Evolutionary conservation across 2,329 filamentous ascomycete genomes (phyloP).

Genomic region (Nemania sp.): DNA sequence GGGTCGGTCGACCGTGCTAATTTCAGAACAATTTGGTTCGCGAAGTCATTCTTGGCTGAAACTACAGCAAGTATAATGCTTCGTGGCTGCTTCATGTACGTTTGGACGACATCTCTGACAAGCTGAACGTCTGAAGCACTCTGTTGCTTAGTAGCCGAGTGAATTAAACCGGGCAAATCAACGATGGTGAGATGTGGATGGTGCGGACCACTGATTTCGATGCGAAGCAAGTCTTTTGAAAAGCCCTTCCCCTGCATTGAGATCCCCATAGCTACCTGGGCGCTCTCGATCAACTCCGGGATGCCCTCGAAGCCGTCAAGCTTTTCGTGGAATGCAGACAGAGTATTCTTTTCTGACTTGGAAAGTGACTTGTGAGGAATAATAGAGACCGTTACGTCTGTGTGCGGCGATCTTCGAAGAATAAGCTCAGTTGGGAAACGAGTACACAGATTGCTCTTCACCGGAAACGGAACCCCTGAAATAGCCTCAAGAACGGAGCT

Average conservation of each 20-base stretch:
- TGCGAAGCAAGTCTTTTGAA: slow-evolving; percentile 51
- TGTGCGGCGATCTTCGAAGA: slow-evolving; percentile 50
- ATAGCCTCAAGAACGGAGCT: slow-evolving; percentile 69
- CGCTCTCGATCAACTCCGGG: slow-evolving; percentile 44
- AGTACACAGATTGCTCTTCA: slow-evolving; percentile 63
- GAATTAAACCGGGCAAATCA: slow-evolving; percentile 62
- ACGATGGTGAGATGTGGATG: slow-evolving; percentile 61
- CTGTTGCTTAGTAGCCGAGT: slow-evolving; percentile 52
- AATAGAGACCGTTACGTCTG: slow-evolving; percentile 46
- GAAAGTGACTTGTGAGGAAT: slow-evolving; percentile 38
- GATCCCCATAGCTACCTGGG: slow-evolving; percentile 56
- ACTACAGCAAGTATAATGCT: slow-evolving; percentile 66
- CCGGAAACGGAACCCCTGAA: slow-evolving; percentile 63
- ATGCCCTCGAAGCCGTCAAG: slow-evolving; percentile 38
- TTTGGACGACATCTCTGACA: slow-evolving; percentile 53
- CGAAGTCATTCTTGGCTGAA: slow-evolving; percentile 60
- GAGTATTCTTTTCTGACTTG: slow-evolving; percentile 30
- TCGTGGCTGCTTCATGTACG: slow-evolving; percentile 60
- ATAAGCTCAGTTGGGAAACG: slow-evolving; percentile 66
- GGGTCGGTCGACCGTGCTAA: slow-evolving; percentile 46
- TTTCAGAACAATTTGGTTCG: slow-evolving; percentile 61
- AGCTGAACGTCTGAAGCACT: slow-evolving; percentile 49
- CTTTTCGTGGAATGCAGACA: slow-evolving; percentile 32
- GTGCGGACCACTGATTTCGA: slow-evolving; percentile 54
- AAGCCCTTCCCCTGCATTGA: slow-evolving; percentile 45